These are phyloP conservation scores for Aspergillus aculeatinus DNA, from an alignment of 2,329 filamentous ascomycete genomes.

Conservation along the genomic window DNA sequence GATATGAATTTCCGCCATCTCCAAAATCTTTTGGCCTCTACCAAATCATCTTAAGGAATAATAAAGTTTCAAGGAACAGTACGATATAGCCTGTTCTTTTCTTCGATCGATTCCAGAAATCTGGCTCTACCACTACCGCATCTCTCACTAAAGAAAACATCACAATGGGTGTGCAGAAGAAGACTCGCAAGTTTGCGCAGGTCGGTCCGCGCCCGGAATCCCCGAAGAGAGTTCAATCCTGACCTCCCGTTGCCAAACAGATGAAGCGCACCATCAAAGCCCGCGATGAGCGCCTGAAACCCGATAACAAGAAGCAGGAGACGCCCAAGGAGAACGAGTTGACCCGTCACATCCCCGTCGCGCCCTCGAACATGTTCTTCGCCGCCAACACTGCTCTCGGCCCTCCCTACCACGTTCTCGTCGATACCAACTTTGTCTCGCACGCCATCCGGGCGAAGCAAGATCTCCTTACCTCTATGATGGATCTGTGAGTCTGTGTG, in stretches of 20 bases:
- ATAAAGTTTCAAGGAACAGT: background rate
- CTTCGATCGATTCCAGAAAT: background rate
- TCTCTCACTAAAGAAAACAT: background rate
- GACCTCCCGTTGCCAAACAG: constrained; percentile 3
- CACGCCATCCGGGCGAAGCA: constrained; percentile 91
- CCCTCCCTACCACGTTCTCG: constrained; percentile 76
- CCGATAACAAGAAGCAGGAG: constrained; percentile 13
- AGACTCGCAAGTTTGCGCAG: constrained; percentile 84
- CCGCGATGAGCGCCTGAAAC: constrained; percentile 23
- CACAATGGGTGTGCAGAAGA: constrained; percentile 84
- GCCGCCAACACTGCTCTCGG: constrained; percentile 82
- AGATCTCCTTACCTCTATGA: constrained; percentile 80
- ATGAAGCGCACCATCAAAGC: constrained; percentile 24
- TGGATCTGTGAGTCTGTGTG: constrained; percentile 60
- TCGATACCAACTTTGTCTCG: constrained; percentile 88
- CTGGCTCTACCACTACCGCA: background rate
- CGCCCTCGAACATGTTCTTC: constrained; percentile 82
- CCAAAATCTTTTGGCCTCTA: constrained; percentile 4
- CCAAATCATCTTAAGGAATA: background rate
- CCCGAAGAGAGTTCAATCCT: constrained; percentile 55
- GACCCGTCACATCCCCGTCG: constrained; percentile 32
- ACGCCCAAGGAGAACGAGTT: constrained; percentile 20
- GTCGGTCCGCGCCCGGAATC: constrained; percentile 54
- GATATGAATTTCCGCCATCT: constrained; percentile 7
- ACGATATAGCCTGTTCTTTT: background rate